phyloP scores from a whole-genome alignment of 257 asterid species.

The Ilex asprella region DNA sequence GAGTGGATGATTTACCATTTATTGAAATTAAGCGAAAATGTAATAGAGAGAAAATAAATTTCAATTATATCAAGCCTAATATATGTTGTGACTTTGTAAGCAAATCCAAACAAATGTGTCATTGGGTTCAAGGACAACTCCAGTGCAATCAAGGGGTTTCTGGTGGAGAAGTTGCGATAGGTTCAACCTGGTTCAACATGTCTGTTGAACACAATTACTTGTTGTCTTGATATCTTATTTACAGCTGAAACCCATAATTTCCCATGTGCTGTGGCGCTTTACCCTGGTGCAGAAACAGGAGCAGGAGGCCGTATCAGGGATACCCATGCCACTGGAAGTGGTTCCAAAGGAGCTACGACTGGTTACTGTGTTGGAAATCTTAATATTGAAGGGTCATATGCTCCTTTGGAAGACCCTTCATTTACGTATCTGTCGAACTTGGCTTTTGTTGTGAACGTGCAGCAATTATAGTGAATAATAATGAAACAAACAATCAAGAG shows the following conservation, averaged over 20 bases:
- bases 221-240: slow-evolving; percentile 67
- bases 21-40: no score
- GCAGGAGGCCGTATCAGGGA: slow-evolving; percentile 97
- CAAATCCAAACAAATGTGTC: slow-evolving; percentile 81
- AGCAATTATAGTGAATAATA: no score
- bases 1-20: no score
- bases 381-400: slow-evolving; percentile 71
- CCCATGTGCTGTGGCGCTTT: slow-evolving; percentile 97
- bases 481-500: no score
- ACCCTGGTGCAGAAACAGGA: slow-evolving; percentile 98
- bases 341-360: slow-evolving; percentile 89
- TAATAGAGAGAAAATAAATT: no score
- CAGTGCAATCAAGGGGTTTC: slow-evolving; percentile 82
- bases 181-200: slow-evolving; percentile 63
- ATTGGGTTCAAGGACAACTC: slow-evolving; percentile 97
- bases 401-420: slow-evolving; percentile 91
- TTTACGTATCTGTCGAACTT: slow-evolving; percentile 72
- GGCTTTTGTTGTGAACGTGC: no score
- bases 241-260: slow-evolving; percentile 97
- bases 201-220: slow-evolving; percentile 41
- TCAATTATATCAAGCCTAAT: no score
- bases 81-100: slow-evolving; percentile 25
- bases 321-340: slow-evolving; percentile 94
- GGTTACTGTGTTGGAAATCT: slow-evolving; percentile 96
- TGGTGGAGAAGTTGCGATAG: slow-evolving; percentile 61